These are phyloP conservation scores for Volvox reticuliferus DNA, from an alignment of 139 green algal genomes.

Conservation along the genomic window DNA sequence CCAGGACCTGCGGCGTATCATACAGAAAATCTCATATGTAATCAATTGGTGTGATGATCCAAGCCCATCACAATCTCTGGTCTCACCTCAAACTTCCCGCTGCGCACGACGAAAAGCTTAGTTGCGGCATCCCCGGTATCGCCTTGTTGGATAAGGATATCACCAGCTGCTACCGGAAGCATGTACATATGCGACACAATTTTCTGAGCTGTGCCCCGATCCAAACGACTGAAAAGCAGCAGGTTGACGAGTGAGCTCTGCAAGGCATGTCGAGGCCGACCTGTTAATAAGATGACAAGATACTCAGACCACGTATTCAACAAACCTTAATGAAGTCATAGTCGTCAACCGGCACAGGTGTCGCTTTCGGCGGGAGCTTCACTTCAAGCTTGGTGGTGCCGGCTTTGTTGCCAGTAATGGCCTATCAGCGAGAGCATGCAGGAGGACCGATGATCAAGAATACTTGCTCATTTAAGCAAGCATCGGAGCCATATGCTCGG, in stretches of 20 bases:
- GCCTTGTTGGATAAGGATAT: constrained; percentile 94
- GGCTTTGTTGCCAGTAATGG: constrained; percentile 44
- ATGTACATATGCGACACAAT: constrained; percentile 74
- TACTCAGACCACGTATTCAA: not conserved
- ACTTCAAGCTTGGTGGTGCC: constrained; percentile 29
- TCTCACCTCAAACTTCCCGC: constrained; percentile 89
- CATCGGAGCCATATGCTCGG: too few relatives aligned
- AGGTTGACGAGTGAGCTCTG: constrained; percentile 85
- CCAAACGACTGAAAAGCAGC: constrained; percentile 87
- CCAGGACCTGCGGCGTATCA: constrained; percentile 58
- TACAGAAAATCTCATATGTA: too few relatives aligned
- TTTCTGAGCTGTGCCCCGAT: constrained; percentile 63
- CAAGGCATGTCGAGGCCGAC: not conserved
- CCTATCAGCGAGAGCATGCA: not conserved
- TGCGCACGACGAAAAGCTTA: constrained; percentile 95
- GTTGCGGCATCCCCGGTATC: constrained; percentile 87
- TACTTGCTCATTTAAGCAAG: not conserved
- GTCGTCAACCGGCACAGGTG: constrained; percentile 39
- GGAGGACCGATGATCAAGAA: not conserved
- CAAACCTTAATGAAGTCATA: constrained; percentile 60
- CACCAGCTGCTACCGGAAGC: constrained; percentile 64
- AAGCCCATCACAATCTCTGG: not conserved
- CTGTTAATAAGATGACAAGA: not conserved
- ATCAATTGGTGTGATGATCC: not conserved
- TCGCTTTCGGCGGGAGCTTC: constrained; percentile 41